Percentiles rank a stretch among this genome's conserved stretches.
These are phyloP conservation scores for Alopecurus myosuroides DNA, from an alignment of 176 grass and related monocot species.

Conservation along the genomic window DNA sequence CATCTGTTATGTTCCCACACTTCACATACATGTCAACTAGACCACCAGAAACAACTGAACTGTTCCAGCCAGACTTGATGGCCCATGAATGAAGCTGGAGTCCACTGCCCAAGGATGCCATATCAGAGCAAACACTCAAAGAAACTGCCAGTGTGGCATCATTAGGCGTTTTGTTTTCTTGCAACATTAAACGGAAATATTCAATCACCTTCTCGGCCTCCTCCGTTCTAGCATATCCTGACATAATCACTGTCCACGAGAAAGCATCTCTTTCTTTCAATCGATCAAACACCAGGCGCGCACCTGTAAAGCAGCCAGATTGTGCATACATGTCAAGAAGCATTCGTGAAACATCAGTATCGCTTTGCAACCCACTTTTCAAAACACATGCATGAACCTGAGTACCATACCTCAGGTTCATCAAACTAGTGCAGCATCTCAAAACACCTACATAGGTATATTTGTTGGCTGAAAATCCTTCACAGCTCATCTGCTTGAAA, in stretches of 20 bases:
- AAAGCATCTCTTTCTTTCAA: conserved; percentile 42
- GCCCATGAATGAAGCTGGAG: conserved; percentile 37
- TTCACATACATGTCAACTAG: conserved; percentile 42
- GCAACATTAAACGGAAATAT: conserved; percentile 30
- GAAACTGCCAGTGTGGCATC: conserved; percentile 22
- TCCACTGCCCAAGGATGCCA: conserved; percentile 28
- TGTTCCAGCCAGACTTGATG: conserved; percentile 36
- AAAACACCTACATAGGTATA: conserved; percentile 36
- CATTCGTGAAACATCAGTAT: conserved; percentile 34
- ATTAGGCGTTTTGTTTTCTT: conserved; percentile 31
- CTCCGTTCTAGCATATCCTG: conserved; percentile 34
- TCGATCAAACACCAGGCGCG: conserved; percentile 16
- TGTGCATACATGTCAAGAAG: conserved; percentile 47
- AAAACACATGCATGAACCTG: conserved; percentile 44
- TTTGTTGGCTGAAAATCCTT: conserved; percentile 24
- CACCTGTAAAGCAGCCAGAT: conserved; percentile 31
- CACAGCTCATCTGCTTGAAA: conserved; percentile 34
- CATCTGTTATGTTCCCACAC: conserved; percentile 22
- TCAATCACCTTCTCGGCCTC: conserved; percentile 36
- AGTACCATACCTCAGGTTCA: conserved; percentile 9
- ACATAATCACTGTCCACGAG: conserved; percentile 36
- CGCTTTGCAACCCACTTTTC: conserved; percentile 34
- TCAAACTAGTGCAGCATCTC: conserved; percentile 37
- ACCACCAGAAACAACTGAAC: conserved; percentile 23
- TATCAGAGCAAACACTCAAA: conserved; percentile 29